Conservation (phyloP, 805 yeast genomes). For the Candida namnaoensis region DNA sequence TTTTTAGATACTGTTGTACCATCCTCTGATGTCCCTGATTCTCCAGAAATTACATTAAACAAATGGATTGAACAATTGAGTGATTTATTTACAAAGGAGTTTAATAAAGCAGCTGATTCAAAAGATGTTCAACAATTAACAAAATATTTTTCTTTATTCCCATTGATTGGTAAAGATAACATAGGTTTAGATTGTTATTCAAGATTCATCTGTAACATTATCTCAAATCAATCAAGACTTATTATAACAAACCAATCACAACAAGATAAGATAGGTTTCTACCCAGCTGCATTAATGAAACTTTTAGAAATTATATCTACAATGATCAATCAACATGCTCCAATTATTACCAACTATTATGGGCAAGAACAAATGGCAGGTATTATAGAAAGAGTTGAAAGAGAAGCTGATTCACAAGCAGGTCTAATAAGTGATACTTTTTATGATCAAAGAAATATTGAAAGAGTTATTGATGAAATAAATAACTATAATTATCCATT, state of each 20-base stretch:
- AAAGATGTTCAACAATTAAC: constrained; percentile 67
- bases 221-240: constrained; percentile 68
- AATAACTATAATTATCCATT: constrained; percentile 44
- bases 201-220: constrained; percentile 75
- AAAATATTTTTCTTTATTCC: constrained; percentile 77
- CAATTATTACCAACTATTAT: constrained; percentile 66
- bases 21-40: constrained; percentile 74
- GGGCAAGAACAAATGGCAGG: constrained; percentile 52
- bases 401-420: constrained; percentile 89
- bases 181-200: constrained; percentile 78
- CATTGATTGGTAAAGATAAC: constrained; percentile 65
- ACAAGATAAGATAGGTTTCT: constrained; percentile 38
- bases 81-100: constrained; percentile 48
- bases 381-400: constrained; percentile 68
- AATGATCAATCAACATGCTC: constrained; percentile 81
- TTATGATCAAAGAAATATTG: constrained; percentile 61
- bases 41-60: constrained; percentile 49
- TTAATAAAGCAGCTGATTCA: constrained; percentile 57
- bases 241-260: constrained; percentile 41
- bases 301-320: constrained; percentile 78
- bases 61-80: constrained; percentile 56
- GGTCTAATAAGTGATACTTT: constrained; percentile 84
- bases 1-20: constrained; percentile 83
- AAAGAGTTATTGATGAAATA: constrained; percentile 45
- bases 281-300: constrained; percentile 52